Evolutionary conservation across 805 yeast species (phyloP).

Genomic region (Candida arabinofermentans): DNA sequence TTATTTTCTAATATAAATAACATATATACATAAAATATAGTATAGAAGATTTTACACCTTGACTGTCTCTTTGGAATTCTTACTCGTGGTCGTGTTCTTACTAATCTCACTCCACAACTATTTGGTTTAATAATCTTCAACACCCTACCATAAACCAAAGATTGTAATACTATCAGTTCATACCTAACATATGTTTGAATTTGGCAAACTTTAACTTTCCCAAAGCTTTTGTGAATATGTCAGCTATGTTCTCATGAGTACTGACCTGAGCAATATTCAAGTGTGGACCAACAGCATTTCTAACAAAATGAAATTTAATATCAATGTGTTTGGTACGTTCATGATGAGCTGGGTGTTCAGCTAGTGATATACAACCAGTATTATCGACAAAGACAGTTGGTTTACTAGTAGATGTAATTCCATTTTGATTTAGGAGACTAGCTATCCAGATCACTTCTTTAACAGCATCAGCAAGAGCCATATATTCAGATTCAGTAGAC

Average conservation of each 20-base stretch:
- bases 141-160: no score
- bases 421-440: background rate
- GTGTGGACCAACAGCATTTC: background rate
- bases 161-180: no score
- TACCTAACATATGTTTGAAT: background rate
- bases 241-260: conserved; percentile 2
- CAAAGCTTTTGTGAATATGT: background rate
- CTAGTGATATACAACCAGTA: background rate
- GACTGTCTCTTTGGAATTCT: no score
- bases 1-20: no score
- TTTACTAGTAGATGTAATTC: conserved; percentile 1
- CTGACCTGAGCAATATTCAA: background rate
- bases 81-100: no score
- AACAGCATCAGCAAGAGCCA: background rate
- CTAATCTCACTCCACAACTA: no score
- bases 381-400: conserved; percentile 1
- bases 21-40: no score
- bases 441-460: background rate
- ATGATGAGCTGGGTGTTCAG: conserved; percentile 6
- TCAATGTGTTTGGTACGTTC: conserved; percentile 9
- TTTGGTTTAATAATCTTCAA: no score
- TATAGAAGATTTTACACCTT: no score
- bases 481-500: conserved; percentile 5
- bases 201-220: background rate
- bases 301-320: conserved; percentile 6